These are phyloP conservation scores for Geoglossum cookeanum DNA, from an alignment of 2,329 filamentous ascomycete genomes.

Conservation along the genomic window DNA sequence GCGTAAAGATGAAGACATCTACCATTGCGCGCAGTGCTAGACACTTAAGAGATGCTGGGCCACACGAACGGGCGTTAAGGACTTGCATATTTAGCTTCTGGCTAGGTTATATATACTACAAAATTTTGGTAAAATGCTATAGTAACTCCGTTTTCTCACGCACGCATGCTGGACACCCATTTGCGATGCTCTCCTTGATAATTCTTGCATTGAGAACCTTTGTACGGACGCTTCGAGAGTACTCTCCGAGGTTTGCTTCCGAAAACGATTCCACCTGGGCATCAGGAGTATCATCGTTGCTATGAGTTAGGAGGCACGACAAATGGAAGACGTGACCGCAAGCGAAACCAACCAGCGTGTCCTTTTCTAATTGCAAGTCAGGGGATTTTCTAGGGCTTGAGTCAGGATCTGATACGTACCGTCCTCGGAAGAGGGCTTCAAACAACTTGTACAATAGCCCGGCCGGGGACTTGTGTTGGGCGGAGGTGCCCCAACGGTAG, in stretches of 20 bases:
- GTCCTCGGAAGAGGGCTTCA: slow-evolving; percentile 19
- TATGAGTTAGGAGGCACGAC: slow-evolving; percentile 43
- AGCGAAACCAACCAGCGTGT: slow-evolving; percentile 61
- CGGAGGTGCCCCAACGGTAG: neutral
- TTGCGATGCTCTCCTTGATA: slow-evolving; percentile 47
- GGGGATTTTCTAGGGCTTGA: slow-evolving; percentile 6
- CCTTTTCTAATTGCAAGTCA: slow-evolving; percentile 37
- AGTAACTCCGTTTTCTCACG: slow-evolving; percentile 14
- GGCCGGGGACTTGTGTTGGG: slow-evolving; percentile 10
- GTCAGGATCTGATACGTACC: slow-evolving; percentile 13
- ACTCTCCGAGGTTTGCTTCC: slow-evolving; percentile 21
- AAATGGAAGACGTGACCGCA: slow-evolving; percentile 72
- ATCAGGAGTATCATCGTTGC: slow-evolving; percentile 18
- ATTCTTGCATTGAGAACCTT: slow-evolving; percentile 79
- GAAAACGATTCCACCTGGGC: slow-evolving; percentile 21
- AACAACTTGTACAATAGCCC: slow-evolving; percentile 22
- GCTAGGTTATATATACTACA: neutral
- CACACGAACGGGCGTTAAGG: neutral
- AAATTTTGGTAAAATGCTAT: neutral
- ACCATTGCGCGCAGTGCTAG: neutral
- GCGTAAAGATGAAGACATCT: neutral
- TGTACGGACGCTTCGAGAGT: slow-evolving; percentile 43
- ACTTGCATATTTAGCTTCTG: neutral
- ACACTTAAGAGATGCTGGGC: neutral
- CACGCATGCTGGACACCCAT: slow-evolving; percentile 43